These are phyloP conservation scores for Hygrophorus pudorinus DNA, from an alignment of 768 basidiomycete species.

Conservation along the genomic window DNA sequence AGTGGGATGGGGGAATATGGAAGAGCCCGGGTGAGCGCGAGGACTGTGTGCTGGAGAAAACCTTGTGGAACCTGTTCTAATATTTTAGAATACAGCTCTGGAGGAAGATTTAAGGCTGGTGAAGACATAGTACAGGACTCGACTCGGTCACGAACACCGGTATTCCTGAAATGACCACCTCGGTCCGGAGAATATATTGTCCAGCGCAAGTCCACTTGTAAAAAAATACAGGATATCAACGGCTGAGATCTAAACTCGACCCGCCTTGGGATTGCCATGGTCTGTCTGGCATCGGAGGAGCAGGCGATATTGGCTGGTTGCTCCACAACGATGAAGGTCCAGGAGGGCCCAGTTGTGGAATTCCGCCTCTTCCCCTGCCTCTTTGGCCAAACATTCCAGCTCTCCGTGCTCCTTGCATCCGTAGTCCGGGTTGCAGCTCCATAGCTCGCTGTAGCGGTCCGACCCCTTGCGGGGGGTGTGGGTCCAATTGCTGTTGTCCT, in stretches of 20 bases:
- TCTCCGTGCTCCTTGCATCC: constrained; percentile 37
- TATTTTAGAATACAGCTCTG: constrained; percentile 47
- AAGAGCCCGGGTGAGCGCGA: not conserved
- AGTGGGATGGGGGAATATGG: constrained; percentile 50
- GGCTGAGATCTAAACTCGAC: constrained; percentile 28
- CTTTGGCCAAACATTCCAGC: constrained; percentile 44
- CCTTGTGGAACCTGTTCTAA: too few species aligned
- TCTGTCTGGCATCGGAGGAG: constrained; percentile 32
- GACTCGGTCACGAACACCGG: too few species aligned
- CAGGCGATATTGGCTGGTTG: constrained; percentile 30
- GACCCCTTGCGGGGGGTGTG: constrained; percentile 12
- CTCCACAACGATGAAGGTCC: constrained; percentile 27
- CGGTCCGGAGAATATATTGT: too few species aligned
- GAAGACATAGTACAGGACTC: too few species aligned
- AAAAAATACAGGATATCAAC: constrained; percentile 14
- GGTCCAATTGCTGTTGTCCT: constrained; percentile 15
- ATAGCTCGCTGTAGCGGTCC: constrained; percentile 35
- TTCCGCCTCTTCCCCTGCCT: too few species aligned
- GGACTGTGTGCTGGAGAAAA: too few species aligned
- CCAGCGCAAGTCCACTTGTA: not conserved
- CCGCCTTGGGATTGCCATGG: constrained; percentile 33
- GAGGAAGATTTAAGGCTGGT: constrained; percentile 29
- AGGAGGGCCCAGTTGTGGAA: not conserved
- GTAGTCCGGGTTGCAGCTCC: constrained; percentile 46
- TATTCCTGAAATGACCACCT: too few species aligned